Base-by-base conservation (phyloP, 805 yeast species). In the Yamadazyma sp. region DNA sequence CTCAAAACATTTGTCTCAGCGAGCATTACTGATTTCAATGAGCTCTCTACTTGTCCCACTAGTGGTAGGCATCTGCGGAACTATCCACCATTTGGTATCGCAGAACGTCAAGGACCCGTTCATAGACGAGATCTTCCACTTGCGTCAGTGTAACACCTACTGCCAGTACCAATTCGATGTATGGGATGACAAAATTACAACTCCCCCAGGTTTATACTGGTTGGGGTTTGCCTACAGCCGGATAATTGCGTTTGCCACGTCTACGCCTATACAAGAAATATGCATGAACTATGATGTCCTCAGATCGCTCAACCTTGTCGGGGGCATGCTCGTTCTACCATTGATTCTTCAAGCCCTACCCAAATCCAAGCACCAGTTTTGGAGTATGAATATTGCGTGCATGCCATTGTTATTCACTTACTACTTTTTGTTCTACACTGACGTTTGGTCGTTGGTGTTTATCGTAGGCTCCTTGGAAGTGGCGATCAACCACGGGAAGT, bases 121-220 rank as follows among this genome's bases (percentile, higher is more conserved):
- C 49, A 72, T 78, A 53, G 96, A 93, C 63, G 99, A 93, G 59
- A 69, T 76, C 9, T 91, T 91, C 61, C 99, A 93, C 55, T 70
- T 86, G 15, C 78, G 80, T 6, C 98, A 93, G 67, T 80, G 95
- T 5, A 70, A 77, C 41, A 70, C 66, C 32, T 89, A 84, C 53
- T 75, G 87, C 42, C 48, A 56, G 1, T 83, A 82, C 9, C 65
- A 78, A 35, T 88, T 80, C 62, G 37, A 46, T n/a, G 51, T 64
- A 1, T 89, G 96, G 96, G 88, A 93, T 57, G 72, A 80, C 9
- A 90, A 91, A 54, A 88, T 93, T 55, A 91, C 99, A 2, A 93
- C 99, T 0, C 99, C 99, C 1, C 98, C 98, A 1, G 99, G 98
- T 0, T 64, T 91, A 12, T 91, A 93, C 55, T 40, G 59, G 5